A percentile compares a stretch with the other conserved stretches of the same genome.
phyloP scores from a whole-genome alignment of 176 grass and related monocot species.

The Thalia dealbata region DNA sequence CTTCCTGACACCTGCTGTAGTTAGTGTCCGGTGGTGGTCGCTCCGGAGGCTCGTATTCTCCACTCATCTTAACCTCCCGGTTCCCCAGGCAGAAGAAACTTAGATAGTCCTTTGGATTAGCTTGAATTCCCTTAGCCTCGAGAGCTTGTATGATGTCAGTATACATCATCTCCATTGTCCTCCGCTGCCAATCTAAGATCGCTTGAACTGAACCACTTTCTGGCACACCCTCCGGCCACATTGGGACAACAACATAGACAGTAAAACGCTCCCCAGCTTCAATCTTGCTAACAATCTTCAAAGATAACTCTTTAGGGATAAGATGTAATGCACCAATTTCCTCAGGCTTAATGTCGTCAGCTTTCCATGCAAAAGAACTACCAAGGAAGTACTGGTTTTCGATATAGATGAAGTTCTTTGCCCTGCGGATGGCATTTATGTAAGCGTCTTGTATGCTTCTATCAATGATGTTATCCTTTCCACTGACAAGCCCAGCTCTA shows the following conservation, averaged over 20 bases:
- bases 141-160: slow-evolving; percentile 32
- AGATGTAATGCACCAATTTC: slow-evolving; percentile 48
- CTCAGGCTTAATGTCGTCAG: slow-evolving; percentile 24
- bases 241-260: slow-evolving; percentile 54
- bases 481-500: slow-evolving; percentile 20
- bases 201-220: slow-evolving; percentile 54
- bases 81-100: slow-evolving; percentile 66
- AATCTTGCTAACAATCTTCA: slow-evolving; percentile 59
- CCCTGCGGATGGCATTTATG: slow-evolving; percentile 22
- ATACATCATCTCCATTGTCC: slow-evolving; percentile 85
- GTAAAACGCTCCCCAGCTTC: slow-evolving; percentile 35
- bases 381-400: slow-evolving; percentile 23
- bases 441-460: slow-evolving; percentile 25
- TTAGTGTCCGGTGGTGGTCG: slow-evolving; percentile 26
- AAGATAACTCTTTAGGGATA: slow-evolving; percentile 49
- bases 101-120: slow-evolving; percentile 45
- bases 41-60: slow-evolving; percentile 31
- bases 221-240: slow-evolving; percentile 66
- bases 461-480: slow-evolving; percentile 24
- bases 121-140: slow-evolving; percentile 20
- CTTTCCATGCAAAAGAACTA: slow-evolving; percentile 18
- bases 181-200: slow-evolving; percentile 58
- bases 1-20: slow-evolving; percentile 36
- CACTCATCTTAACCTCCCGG: slow-evolving; percentile 20
- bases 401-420: slow-evolving; percentile 20